Evolutionary conservation across 139 green algal species (phyloP), one percentile per base, ranked within the genome.

Genomic region (Desmodesmus armatus): DNA sequence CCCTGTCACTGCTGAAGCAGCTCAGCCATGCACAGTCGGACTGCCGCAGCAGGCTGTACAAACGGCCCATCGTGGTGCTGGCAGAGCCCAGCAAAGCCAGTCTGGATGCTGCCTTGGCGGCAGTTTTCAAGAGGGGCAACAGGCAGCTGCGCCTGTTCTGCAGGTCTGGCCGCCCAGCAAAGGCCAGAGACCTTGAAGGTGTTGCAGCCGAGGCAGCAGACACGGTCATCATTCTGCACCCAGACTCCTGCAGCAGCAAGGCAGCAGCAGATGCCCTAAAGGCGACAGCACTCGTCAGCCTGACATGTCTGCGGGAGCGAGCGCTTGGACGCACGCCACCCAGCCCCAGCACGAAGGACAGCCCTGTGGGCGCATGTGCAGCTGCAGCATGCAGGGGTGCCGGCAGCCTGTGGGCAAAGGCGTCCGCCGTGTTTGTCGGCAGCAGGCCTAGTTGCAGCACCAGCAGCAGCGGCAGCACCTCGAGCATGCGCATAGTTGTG

Each of bases 61-160:
- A 70, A n/a, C 51, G 51, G 40, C 82, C 82, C 41, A 71, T 87
- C 35, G 82, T 87, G 71, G 49, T 87, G 71, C 82, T 87, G 43
- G 71, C 81, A 35, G 76, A 82, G 11, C 37, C 55, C 9, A 27
- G 5, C 35, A 71, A 71, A 29, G 53, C 23, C 27, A 55, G 72
- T 6, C 71, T 82, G 76, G 76, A 71, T 39, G n/a, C 33, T n/a
- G 25, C 33, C 2, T 25, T 82, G 35, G 27, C 23, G 27, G 58
- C 15, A 1, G 63, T 27, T 9, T 60, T 76, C 62, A 53, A 53
- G 21, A 31, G 78, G 7, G 31, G 49, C 39, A 71, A 58, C 27
- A n/a, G n/a, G n/a, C n/a, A 75, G 2, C 41, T 84, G 29, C 41
- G 77, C 17, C 41, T 84, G 23, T 63, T 77, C 3, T 17, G 62